Percentiles rank a stretch among this genome's conserved stretches.
These are phyloP conservation scores for Salix suchowensis DNA, from an alignment of 345 rosid genomes.

Conservation along the genomic window DNA sequence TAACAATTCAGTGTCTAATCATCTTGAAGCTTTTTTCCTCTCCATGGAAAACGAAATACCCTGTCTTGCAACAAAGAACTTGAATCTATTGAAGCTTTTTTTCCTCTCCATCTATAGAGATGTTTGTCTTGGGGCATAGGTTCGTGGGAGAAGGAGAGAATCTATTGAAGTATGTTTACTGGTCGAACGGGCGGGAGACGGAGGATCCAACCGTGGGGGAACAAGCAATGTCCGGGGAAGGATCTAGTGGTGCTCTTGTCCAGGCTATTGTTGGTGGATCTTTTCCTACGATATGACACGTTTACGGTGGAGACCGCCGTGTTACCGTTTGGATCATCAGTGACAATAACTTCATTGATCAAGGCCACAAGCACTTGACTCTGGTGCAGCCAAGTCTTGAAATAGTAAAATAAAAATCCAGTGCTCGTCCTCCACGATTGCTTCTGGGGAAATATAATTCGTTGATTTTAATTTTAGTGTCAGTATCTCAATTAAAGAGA, in stretches of 20 bases:
- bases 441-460: no score
- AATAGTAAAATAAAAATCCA: no score
- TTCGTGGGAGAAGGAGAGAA: slow-evolving; percentile 73
- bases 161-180: slow-evolving; percentile 55
- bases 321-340: slow-evolving; percentile 47
- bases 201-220: slow-evolving; percentile 49
- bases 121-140: slow-evolving; percentile 65
- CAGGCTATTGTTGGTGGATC: slow-evolving; percentile 64
- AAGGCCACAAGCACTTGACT: not conserved
- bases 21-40: no score
- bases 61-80: no score
- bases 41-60: no score
- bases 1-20: no score
- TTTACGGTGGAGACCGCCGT: slow-evolving; percentile 52
- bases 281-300: slow-evolving; percentile 77
- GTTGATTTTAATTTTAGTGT: no score
- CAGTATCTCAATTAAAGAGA: no score
- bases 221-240: slow-evolving; percentile 88
- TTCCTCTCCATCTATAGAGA: no score
- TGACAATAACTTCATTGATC: slow-evolving; percentile 55
- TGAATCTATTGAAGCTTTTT: no score
- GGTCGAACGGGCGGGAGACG: slow-evolving; percentile 91
- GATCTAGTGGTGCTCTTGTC: slow-evolving; percentile 73
- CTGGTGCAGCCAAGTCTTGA: no score
- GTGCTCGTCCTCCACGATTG: no score